Percentiles rank a stretch among this genome's conserved stretches.
phyloP scores from a whole-genome alignment of 306 rosid species.

The Trifolium pratense region DNA sequence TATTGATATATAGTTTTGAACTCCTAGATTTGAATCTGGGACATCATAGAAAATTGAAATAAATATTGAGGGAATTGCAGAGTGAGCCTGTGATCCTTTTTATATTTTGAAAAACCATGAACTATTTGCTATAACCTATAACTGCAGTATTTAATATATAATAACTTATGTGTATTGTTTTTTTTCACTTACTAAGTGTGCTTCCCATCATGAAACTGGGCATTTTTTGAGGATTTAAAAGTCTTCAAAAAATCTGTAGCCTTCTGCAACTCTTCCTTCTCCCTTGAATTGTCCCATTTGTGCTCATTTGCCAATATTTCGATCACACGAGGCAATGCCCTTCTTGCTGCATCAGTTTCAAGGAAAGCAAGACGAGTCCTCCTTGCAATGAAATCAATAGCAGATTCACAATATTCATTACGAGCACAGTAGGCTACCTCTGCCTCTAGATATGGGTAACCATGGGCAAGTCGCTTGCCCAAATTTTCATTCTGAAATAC shows the following conservation, averaged over 20 bases:
- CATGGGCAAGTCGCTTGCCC: slow-evolving; percentile 96
- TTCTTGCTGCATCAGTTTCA: slow-evolving; percentile 90
- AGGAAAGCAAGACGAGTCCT: slow-evolving; percentile 97
- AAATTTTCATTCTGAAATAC: slow-evolving; percentile 69
- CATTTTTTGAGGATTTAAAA: slow-evolving; percentile 88
- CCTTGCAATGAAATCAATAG: slow-evolving; percentile 93
- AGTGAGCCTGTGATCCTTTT: neutral
- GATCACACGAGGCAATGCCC: slow-evolving; percentile 82
- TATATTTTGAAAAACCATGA: neutral
- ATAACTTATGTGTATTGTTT: slow-evolving; percentile 1
- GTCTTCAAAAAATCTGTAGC: slow-evolving; percentile 74
- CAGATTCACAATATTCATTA: slow-evolving; percentile 92
- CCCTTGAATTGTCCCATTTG: slow-evolving; percentile 81
- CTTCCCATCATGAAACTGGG: slow-evolving; percentile 88
- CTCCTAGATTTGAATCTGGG: neutral
- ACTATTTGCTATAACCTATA: too few relatives aligned
- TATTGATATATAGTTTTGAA: neutral
- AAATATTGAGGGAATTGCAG: neutral
- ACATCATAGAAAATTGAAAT: neutral
- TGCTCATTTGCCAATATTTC: slow-evolving; percentile 85
- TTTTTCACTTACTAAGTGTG: slow-evolving; percentile 59
- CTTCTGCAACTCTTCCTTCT: slow-evolving; percentile 72
- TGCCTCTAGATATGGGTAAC: slow-evolving; percentile 95
- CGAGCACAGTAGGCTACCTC: slow-evolving; percentile 99
- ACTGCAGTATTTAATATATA: neutral